Conservation (phyloP, 129 eudicot species). For the Escallonia herrerae region DNA sequence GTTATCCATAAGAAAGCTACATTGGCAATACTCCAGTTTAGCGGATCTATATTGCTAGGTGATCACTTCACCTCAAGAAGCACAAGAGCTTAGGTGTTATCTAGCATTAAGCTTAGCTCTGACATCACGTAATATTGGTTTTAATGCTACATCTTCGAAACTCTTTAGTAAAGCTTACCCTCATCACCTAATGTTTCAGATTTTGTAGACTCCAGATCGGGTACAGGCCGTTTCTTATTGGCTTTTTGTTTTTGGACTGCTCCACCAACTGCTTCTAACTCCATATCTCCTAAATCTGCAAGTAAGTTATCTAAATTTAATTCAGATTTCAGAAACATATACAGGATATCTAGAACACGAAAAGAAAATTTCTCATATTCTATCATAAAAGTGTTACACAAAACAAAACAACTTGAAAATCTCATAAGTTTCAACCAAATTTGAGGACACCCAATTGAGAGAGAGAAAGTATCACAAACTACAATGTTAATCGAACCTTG, state of each 20-base stretch:
- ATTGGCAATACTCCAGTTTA: too few species aligned
- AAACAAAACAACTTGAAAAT: too few species aligned
- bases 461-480: too few species aligned
- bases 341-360: neutral
- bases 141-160: neutral
- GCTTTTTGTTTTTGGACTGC: constrained; percentile 20
- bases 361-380: neutral
- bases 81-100: too few species aligned
- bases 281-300: constrained; percentile 5
- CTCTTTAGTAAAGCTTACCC: constrained; percentile 24
- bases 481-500: too few species aligned
- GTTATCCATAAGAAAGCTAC: too few species aligned
- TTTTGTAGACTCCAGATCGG: constrained; percentile 30
- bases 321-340: neutral
- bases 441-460: too few species aligned
- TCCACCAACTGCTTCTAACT: constrained; percentile 14
- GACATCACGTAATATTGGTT: neutral
- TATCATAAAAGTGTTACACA: neutral
- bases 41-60: too few species aligned
- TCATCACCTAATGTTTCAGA: constrained; percentile 11
- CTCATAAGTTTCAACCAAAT: too few species aligned
- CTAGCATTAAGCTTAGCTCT: too few species aligned
- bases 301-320: neutral
- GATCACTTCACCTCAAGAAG: too few species aligned
- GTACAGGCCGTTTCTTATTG: constrained; percentile 46